Percentiles rank a stretch among this genome's conserved stretches.
These are phyloP conservation scores for Teunomyces panamensis DNA, from an alignment of 805 yeast species.

Conservation along the genomic window DNA sequence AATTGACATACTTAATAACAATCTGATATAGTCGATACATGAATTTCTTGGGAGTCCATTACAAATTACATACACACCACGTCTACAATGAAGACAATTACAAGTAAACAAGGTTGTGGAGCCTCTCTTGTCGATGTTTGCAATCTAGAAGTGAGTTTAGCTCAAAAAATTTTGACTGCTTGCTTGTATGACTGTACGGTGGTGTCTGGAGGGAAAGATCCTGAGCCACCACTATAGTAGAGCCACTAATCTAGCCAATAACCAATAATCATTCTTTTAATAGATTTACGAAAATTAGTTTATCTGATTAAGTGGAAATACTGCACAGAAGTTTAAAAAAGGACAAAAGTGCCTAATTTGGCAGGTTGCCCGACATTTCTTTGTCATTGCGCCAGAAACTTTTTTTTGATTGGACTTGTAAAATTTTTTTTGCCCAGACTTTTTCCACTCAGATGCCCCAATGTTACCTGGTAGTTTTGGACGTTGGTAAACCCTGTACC, in stretches of 20 bases:
- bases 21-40: background rate
- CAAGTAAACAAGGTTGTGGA: background rate
- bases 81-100: background rate
- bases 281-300: background rate
- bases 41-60: background rate
- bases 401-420: background rate
- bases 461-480: background rate
- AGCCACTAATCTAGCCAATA: background rate
- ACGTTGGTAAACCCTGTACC: background rate
- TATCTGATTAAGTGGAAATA: background rate
- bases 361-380: background rate
- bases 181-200: no score
- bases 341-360: background rate
- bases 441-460: background rate
- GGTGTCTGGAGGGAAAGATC: no score
- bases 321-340: background rate
- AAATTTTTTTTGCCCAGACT: background rate
- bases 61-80: background rate
- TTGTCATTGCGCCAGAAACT: background rate
- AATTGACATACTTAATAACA: background rate
- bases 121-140: no score
- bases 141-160: no score
- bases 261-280: background rate
- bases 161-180: background rate
- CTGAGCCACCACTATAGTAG: background rate